These are phyloP conservation scores for Diutina pseudorugosa DNA, from an alignment of 1,139 yeast species.

Conservation along the genomic window DNA sequence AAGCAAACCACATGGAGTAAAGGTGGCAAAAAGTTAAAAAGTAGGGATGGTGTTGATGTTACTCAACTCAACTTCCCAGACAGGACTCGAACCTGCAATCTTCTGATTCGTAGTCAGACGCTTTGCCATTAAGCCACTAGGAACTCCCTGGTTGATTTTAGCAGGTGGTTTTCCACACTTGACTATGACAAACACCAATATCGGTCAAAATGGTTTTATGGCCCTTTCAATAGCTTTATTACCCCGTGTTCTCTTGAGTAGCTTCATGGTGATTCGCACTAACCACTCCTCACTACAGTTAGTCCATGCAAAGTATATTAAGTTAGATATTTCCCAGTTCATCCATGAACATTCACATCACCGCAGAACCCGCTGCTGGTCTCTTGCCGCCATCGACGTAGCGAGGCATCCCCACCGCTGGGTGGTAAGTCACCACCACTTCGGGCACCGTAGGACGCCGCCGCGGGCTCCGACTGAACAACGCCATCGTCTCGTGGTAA, in stretches of 20 bases:
- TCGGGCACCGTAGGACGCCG: neutral
- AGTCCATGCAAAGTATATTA: neutral
- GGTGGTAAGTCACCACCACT: neutral
- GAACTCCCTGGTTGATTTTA: neutral
- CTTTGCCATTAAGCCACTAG: constrained; percentile 5
- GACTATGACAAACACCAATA: too few species aligned
- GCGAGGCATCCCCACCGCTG: neutral
- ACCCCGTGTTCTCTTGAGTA: too few species aligned
- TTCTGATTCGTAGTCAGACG: constrained; percentile 5
- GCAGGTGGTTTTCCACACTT: neutral
- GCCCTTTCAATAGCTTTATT: too few species aligned
- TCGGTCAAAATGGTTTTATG: too few species aligned
- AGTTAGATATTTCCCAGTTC: too few species aligned
- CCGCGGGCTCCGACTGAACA: neutral
- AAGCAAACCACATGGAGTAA: too few species aligned
- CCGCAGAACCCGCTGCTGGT: neutral
- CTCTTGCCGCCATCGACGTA: neutral
- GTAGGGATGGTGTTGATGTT: neutral
- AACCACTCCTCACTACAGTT: neutral
- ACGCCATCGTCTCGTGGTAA: neutral
- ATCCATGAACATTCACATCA: neutral
- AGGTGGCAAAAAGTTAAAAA: too few species aligned
- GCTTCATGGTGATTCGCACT: too few species aligned
- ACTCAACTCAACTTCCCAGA: constrained; percentile 2
- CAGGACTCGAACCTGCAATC: constrained; percentile 5